Percentiles rank a stretch among this genome's conserved stretches.
These are phyloP conservation scores for Vaccinium vitisidaea DNA, from an alignment of 148 eudicot species.

Conservation along the genomic window DNA sequence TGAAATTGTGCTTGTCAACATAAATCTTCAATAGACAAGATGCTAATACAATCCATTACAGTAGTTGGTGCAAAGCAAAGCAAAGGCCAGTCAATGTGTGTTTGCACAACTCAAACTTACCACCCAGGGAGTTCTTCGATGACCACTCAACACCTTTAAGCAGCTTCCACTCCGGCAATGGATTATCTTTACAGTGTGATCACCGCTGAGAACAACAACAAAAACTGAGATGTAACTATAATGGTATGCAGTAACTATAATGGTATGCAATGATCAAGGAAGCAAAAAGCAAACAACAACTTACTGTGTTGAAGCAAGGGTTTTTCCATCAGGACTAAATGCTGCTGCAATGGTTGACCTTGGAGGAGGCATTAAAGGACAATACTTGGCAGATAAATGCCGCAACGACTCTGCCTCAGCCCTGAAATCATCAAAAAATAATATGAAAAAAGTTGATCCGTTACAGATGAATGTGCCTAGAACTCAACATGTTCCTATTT, in stretches of 20 bases:
- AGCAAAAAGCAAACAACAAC: slow-evolving; percentile 24
- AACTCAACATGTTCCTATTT: background rate
- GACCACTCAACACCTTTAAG: slow-evolving; percentile 64
- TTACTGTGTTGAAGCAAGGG: slow-evolving; percentile 80
- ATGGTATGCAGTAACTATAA: background rate
- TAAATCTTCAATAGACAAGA: background rate
- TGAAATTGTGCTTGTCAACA: background rate
- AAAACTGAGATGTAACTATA: background rate
- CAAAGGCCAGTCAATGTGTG: background rate
- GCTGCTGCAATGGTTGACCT: slow-evolving; percentile 85
- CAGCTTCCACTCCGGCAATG: slow-evolving; percentile 65
- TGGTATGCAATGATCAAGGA: background rate
- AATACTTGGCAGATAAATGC: slow-evolving; percentile 70
- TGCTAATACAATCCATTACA: background rate
- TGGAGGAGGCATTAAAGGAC: slow-evolving; percentile 68
- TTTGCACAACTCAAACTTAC: slow-evolving; percentile 34
- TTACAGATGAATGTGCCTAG: background rate
- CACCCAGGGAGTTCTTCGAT: slow-evolving; percentile 86
- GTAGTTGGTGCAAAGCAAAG: background rate
- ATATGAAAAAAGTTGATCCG: background rate
- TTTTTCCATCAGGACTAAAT: slow-evolving; percentile 76
- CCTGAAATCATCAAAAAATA: slow-evolving; percentile 38
- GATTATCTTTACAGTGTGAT: slow-evolving; percentile 76
- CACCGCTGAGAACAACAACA: slow-evolving; percentile 47
- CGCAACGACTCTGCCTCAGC: slow-evolving; percentile 63